These are phyloP conservation scores for Aspergillus wentii DNA, from an alignment of 495 filamentous ascomycete genomes.

Conservation along the genomic window DNA sequence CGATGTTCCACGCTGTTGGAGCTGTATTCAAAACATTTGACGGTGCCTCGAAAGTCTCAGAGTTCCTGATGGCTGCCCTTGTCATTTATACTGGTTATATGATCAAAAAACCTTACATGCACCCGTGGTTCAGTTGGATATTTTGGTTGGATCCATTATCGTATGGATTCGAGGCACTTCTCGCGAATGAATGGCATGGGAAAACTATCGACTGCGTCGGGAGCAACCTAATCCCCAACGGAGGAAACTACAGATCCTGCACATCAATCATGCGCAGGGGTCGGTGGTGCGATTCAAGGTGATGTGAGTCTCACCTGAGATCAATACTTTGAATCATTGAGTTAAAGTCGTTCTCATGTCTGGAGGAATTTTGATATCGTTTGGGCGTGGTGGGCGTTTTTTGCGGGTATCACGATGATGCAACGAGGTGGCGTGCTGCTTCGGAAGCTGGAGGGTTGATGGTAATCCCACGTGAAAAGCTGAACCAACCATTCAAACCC, in stretches of 20 bases:
- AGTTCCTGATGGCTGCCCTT: conserved; percentile 32
- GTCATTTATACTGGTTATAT: conserved; percentile 60
- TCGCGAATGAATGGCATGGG: conserved; percentile 61
- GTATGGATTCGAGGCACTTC: conserved; percentile 66
- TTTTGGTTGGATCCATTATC: conserved; percentile 67
- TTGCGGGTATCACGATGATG: conserved; percentile 34
- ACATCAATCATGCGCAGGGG: conserved; percentile 49
- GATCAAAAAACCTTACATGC: conserved; percentile 63
- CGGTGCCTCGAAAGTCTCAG: conserved; percentile 51
- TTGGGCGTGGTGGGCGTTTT: conserved; percentile 44
- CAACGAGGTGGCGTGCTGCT: conserved; percentile 30
- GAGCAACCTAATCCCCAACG: conserved; percentile 41
- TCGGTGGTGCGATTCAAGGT: conserved; percentile 45
- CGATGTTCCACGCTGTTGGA: conserved; percentile 48
- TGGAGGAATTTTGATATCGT: conserved; percentile 47
- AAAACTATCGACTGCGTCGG: conserved; percentile 43
- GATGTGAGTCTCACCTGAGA: conserved; percentile 40
- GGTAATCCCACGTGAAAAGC: conserved; percentile 34
- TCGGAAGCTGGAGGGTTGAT: conserved; percentile 27
- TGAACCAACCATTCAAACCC: conserved; percentile 17
- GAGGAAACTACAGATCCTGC: conserved; percentile 25
- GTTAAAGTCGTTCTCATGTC: conserved; percentile 42
- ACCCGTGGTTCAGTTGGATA: conserved; percentile 75
- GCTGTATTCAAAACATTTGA: conserved; percentile 48
- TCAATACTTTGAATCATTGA: conserved; percentile 43